phyloP scores from a whole-genome alignment of 768 basidiomycete species.

The Termitomyces sp. region DNA sequence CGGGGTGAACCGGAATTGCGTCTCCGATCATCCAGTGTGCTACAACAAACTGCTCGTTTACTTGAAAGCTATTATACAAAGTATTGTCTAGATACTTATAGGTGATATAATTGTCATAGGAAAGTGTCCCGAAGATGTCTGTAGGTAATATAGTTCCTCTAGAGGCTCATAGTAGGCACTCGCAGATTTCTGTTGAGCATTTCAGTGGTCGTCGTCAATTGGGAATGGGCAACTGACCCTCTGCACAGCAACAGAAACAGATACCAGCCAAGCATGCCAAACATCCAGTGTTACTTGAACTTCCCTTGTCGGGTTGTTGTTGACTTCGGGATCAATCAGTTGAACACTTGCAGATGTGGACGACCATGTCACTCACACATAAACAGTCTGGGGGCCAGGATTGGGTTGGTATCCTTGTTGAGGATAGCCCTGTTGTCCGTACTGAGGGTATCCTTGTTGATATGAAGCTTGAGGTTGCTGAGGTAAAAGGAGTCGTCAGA shows the following conservation, averaged over 20 bases:
- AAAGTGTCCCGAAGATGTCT: neutral
- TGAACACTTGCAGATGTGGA: neutral
- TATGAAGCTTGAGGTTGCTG: slow-evolving; percentile 74
- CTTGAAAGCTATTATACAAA: no score
- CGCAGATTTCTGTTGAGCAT: slow-evolving; percentile 58
- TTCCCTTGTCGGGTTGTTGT: slow-evolving; percentile 50
- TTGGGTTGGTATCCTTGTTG: slow-evolving; percentile 55
- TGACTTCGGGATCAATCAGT: slow-evolving; percentile 26
- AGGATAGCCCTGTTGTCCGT: slow-evolving; percentile 34
- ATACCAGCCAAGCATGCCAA: slow-evolving; percentile 65
- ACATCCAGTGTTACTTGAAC: slow-evolving; percentile 41
- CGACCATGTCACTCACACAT: slow-evolving; percentile 51
- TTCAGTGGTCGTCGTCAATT: slow-evolving; percentile 1
- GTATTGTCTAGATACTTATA: slow-evolving; percentile 8
- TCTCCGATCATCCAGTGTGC: no score
- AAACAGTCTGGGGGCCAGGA: slow-evolving; percentile 69
- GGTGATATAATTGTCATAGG: slow-evolving; percentile 2
- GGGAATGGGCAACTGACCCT: slow-evolving; percentile 38
- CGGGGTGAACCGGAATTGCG: slow-evolving; percentile 57
- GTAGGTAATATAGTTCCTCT: neutral
- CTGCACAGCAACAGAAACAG: slow-evolving; percentile 69
- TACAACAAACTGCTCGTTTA: no score
- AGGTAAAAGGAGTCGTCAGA: neutral
- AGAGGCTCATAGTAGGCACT: slow-evolving; percentile 55
- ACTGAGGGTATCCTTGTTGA: slow-evolving; percentile 38